A percentile compares a stretch with the other conserved stretches of the same genome.
Evolutionary conservation across 257 asterid genomes (phyloP).

Genomic region (Solanum lycopersicoides): DNA sequence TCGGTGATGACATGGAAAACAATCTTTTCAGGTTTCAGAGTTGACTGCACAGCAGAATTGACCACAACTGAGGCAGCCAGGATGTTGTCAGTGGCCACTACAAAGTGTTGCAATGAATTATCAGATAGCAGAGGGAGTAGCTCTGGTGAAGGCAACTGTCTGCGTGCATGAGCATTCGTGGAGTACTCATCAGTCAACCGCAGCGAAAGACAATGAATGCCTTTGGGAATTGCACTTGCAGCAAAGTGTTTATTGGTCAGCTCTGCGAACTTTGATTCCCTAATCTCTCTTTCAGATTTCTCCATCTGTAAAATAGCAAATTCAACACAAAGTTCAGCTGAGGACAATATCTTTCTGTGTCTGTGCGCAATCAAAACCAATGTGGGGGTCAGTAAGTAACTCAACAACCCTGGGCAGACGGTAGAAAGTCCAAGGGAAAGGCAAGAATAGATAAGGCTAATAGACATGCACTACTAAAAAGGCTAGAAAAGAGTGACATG

Average conservation of each 20-base stretch:
- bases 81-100: conserved; percentile 89
- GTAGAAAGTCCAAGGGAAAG: not conserved
- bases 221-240: conserved; percentile 89
- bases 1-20: conserved; percentile 96
- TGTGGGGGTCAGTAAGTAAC: not conserved
- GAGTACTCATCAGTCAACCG: conserved; percentile 93
- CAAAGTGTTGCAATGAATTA: conserved; percentile 74
- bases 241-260: conserved; percentile 86
- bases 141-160: conserved; percentile 91
- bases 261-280: conserved; percentile 76
- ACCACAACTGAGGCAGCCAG: conserved; percentile 97
- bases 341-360: not conserved
- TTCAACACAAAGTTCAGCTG: not conserved
- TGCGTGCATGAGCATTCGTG: conserved; percentile 95
- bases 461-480: not conserved
- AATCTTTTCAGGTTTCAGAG: conserved; percentile 62
- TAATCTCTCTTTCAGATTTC: conserved; percentile 67
- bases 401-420: not conserved
- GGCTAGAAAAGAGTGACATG: not conserved
- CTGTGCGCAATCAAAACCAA: not conserved
- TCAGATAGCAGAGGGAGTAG: conserved; percentile 80
- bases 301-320: conserved; percentile 40
- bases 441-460: not conserved
- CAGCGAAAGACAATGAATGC: conserved; percentile 85
- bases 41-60: conserved; percentile 74